Evolutionary conservation across 345 rosid species (phyloP).

Genomic region (Odontarrhena argentea): DNA sequence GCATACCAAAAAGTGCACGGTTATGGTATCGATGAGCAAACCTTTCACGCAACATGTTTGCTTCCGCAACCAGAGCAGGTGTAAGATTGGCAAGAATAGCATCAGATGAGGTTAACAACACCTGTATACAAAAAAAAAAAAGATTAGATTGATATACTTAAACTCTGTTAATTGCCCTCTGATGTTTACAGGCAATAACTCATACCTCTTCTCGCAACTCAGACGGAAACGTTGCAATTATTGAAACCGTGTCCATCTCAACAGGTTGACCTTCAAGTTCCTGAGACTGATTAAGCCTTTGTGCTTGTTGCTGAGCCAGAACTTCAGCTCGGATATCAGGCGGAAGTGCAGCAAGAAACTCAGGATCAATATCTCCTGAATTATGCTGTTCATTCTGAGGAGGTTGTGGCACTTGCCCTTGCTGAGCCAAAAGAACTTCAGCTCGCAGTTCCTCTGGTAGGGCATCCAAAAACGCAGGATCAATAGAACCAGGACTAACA

Average conservation of each 20-base stretch:
- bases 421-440: conserved; percentile 94
- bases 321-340: conserved; percentile 95
- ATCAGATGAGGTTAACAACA: conserved; percentile 91
- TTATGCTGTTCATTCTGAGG: conserved; percentile 67
- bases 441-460: conserved; percentile 97
- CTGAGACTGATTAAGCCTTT: conserved; percentile 85
- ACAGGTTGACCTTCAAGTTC: conserved; percentile 99
- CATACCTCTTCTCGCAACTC: conserved; percentile 94
- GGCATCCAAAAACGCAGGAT: conserved; percentile 97
- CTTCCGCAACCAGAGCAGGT: conserved; percentile 98
- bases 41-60: conserved; percentile 96
- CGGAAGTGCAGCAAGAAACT: conserved; percentile 98
- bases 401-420: conserved; percentile 77
- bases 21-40: conserved; percentile 87
- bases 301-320: conserved; percentile 93
- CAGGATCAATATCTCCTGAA: conserved; percentile 91
- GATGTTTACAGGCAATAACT: conserved; percentile 4
- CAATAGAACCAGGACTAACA: conserved; percentile 76
- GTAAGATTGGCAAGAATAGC: conserved; percentile 96
- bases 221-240: conserved; percentile 95
- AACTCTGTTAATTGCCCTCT: background rate
- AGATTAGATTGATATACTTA: conserved; percentile 8
- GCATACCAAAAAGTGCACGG: conserved; percentile 86
- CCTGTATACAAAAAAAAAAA: conserved; percentile 50
- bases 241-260: conserved; percentile 98